Percentiles rank a stretch among this genome's conserved stretches.
phyloP scores from a whole-genome alignment of 495 filamentous ascomycete species.

The Penicillium lividum region DNA sequence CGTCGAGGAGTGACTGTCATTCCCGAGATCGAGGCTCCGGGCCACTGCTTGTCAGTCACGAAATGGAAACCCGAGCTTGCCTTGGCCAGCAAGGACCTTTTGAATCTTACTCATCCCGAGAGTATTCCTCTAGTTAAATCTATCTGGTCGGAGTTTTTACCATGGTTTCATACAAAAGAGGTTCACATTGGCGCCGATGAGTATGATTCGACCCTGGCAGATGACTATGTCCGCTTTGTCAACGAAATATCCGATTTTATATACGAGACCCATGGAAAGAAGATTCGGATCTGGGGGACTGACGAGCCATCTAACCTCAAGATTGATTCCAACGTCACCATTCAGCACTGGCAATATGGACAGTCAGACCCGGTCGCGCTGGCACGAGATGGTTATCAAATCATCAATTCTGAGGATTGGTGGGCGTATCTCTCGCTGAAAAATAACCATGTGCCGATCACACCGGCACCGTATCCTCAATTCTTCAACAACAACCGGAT shows the following conservation, averaged over 20 bases:
- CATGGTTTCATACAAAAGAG: conserved; percentile 57
- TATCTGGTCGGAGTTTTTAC: conserved; percentile 57
- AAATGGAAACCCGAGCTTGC: conserved; percentile 59
- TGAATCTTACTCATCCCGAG: conserved; percentile 57
- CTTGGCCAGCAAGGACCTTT: conserved; percentile 49
- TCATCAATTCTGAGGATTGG: conserved; percentile 58
- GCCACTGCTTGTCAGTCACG: conserved; percentile 53
- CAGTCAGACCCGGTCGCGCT: conserved; percentile 53
- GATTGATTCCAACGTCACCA: conserved; percentile 45
- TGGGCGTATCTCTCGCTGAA: conserved; percentile 59
- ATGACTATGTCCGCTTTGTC: conserved; percentile 56
- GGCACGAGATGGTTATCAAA: conserved; percentile 38
- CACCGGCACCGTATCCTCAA: conserved; percentile 55
- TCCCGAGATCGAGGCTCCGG: conserved; percentile 57
- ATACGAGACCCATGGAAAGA: conserved; percentile 42
- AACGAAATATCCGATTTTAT: conserved; percentile 53
- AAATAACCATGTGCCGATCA: conserved; percentile 54
- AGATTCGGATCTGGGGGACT: conserved; percentile 56
- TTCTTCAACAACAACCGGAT: conserved; percentile 52
- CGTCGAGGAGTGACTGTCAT: conserved; percentile 53
- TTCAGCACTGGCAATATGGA: conserved; percentile 61
- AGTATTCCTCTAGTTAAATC: conserved; percentile 53
- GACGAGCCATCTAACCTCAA: conserved; percentile 41
- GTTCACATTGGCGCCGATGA: conserved; percentile 61
- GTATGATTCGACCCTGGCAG: conserved; percentile 50